Percentiles rank a stretch among this genome's conserved stretches.
Conservation (phyloP, 2,329 filamentous ascomycete genomes). For the Stenocarpella maydis region DNA sequence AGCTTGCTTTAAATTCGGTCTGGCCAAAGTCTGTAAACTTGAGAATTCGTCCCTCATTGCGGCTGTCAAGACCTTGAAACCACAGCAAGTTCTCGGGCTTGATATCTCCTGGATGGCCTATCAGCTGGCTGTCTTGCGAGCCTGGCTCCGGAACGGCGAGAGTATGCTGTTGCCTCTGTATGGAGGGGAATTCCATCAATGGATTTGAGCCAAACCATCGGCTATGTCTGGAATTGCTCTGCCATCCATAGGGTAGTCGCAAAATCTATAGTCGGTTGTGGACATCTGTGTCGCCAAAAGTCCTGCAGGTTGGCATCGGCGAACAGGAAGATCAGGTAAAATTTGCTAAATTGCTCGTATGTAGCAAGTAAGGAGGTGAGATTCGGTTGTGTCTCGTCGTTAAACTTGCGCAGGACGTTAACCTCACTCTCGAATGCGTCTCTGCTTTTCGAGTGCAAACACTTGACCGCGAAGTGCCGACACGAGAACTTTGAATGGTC, state of each 20-base stretch:
- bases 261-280: background rate
- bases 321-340: constrained; percentile 37
- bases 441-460: constrained; percentile 23
- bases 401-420: constrained; percentile 37
- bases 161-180: background rate
- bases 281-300: constrained; percentile 28
- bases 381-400: constrained; percentile 30
- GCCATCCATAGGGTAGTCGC: constrained; percentile 32
- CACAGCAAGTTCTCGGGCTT: constrained; percentile 26
- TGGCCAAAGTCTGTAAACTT: constrained; percentile 16
- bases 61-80: background rate
- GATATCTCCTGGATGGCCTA: constrained; percentile 28
- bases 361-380: constrained; percentile 38
- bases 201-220: constrained; percentile 34
- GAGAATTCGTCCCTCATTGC: background rate
- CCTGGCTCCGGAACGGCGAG: too few species aligned
- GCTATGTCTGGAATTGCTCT: constrained; percentile 35
- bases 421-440: constrained; percentile 35
- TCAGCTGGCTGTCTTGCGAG: too few species aligned
- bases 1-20: background rate
- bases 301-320: constrained; percentile 34
- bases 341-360: constrained; percentile 30
- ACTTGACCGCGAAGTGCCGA: constrained; percentile 36
- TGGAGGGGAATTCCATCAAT: constrained; percentile 14
- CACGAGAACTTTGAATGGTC: too few species aligned